Base-by-base conservation (phyloP, 768 basidiomycete genomes). In the Coprinellus aureogranulatus region DNA sequence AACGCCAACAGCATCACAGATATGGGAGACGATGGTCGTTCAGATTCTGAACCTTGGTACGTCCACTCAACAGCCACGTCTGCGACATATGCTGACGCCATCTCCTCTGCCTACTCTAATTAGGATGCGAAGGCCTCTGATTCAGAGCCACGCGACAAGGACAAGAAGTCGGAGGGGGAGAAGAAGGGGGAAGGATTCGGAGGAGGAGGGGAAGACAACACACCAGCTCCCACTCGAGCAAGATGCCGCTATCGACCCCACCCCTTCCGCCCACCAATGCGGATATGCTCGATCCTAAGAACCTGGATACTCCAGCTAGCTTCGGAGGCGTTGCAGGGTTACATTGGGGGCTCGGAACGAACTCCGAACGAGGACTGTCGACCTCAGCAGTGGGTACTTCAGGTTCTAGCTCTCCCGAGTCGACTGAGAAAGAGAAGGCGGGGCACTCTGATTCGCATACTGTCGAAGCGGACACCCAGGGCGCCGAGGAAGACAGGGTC, bases 281-380 rank as follows among this genome's bases (percentile, higher is more conserved):
- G 1, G 82, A 85, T 59, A 81, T 97, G 53, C 85, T 98, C 37
- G 95, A 98, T 68, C 94, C 94, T 9, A 98, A 97, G 73, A 87
- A 77, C 60, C 61, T 94, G 10, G 80, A 87, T 2, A 68, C 78
- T 14, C 80, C 98, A 30, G 75, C 75, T 18, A 71, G 70, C 11
- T 77, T 96, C 34, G 94, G 94, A 20, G 97, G 97, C 40, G 75
- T 81, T 8, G 63, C 76, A 0, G 84, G 80, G 8, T 67, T 98
- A 11, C 72, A 96, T 12, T 72, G 74, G 1, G 89, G 92, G 4
- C 81, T 98, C 8, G 92, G 92, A 12, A 88, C 91, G 0, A 72
- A 89, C 60, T 63, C 70, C 2, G 74, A 78, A 2, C 73, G 61
- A 25, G 89, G 90, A 14, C 69, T 83, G 3, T 18, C 41, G 41